Evolutionary conservation across 331 rosid genomes (phyloP).

Genomic region (Quercus lobata): DNA sequence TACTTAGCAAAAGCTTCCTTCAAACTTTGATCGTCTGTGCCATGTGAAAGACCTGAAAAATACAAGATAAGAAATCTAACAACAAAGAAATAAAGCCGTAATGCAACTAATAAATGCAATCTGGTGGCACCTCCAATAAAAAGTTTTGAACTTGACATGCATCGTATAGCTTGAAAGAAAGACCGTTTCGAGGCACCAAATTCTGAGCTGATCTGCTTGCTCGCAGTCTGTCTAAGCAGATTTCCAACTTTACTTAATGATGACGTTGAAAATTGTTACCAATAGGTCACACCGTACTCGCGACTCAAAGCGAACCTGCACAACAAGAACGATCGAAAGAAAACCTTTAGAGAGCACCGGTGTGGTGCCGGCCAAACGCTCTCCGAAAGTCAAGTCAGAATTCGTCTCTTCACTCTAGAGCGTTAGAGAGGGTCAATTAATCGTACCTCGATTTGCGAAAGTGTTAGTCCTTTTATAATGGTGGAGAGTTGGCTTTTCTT

Average conservation of each 20-base stretch:
- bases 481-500: too few species aligned
- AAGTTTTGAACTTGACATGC: constrained; percentile 65
- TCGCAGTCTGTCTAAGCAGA: constrained; percentile 48
- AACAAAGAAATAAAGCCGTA: background rate
- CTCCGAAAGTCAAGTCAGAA: too few species aligned
- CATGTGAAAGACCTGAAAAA: constrained; percentile 55
- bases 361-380: too few species aligned
- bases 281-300: too few species aligned
- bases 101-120: background rate
- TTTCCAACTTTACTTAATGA: constrained; percentile 66
- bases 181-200: constrained; percentile 37
- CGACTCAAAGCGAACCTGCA: too few species aligned
- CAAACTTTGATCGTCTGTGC: constrained; percentile 60
- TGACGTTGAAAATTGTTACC: too few species aligned
- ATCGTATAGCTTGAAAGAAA: constrained; percentile 54
- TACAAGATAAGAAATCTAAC: constrained; percentile 2
- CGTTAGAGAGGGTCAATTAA: too few species aligned
- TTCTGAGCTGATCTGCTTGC: constrained; percentile 40
- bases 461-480: too few species aligned
- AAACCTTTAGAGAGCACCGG: too few species aligned
- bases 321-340: too few species aligned
- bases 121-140: constrained; percentile 63
- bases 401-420: too few species aligned
- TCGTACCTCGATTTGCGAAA: too few species aligned
- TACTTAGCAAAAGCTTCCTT: constrained; percentile 67